These are phyloP conservation scores for Monilinia polystroma DNA, from an alignment of 2,329 filamentous ascomycete species.

Conservation along the genomic window DNA sequence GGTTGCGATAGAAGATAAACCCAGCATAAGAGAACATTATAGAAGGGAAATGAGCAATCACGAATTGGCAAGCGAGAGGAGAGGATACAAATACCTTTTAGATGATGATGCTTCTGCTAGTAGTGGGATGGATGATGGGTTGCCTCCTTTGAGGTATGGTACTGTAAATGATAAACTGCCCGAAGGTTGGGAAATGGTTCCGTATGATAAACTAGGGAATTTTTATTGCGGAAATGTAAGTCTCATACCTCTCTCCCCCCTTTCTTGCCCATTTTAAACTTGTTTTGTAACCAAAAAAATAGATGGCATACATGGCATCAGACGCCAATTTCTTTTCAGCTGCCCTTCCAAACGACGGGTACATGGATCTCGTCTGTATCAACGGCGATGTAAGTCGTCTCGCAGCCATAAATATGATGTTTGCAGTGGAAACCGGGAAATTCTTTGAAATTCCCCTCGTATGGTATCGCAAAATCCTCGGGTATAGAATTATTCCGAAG, in stretches of 20 bases:
- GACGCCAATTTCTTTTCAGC: constrained; percentile 86
- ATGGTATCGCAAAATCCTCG: constrained; percentile 80
- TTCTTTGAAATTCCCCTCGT: constrained; percentile 81
- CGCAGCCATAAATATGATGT: constrained; percentile 67
- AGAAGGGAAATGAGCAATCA: constrained; percentile 45
- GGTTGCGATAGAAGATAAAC: constrained; percentile 75
- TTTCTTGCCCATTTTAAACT: no score
- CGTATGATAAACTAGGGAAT: constrained; percentile 78
- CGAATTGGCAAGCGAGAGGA: constrained; percentile 35
- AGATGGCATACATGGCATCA: constrained; percentile 89
- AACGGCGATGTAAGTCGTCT: constrained; percentile 69
- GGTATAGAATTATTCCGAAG: constrained; percentile 79
- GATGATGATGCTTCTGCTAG: constrained; percentile 40
- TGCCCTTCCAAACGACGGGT: constrained; percentile 77
- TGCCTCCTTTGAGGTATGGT: constrained; percentile 76
- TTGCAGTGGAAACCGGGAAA: constrained; percentile 67
- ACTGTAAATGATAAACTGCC: constrained; percentile 76
- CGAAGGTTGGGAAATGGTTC: constrained; percentile 70
- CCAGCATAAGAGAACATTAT: constrained; percentile 72
- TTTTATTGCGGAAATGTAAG: constrained; percentile 89
- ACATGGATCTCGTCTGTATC: constrained; percentile 80
- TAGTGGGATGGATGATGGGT: constrained; percentile 46
- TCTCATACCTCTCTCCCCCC: constrained; percentile 25
- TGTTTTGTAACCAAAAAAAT: not conserved
- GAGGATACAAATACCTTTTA: constrained; percentile 35